These are phyloP conservation scores for Pyrenochaeta sp. DNA, from an alignment of 2,329 filamentous ascomycete species.

Conservation along the genomic window DNA sequence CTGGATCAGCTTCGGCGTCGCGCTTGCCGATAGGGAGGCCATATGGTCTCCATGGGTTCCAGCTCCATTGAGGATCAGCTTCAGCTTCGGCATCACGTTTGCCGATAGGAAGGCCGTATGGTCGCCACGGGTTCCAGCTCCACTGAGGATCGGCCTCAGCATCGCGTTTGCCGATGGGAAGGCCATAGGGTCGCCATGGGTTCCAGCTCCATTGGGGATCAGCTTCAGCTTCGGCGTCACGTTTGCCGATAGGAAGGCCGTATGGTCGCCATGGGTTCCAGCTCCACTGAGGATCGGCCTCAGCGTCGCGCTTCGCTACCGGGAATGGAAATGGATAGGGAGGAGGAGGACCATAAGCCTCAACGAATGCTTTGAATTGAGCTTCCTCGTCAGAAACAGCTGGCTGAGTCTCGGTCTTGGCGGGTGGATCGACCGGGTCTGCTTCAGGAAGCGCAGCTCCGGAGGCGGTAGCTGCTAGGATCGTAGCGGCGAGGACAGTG, in stretches of 20 bases:
- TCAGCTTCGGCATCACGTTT: constrained; percentile 32
- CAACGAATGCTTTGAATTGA: too few species aligned
- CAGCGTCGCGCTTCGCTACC: constrained; percentile 36
- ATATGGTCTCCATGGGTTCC: constrained; percentile 36
- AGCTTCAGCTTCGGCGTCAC: constrained; percentile 26
- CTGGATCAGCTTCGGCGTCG: constrained; percentile 23
- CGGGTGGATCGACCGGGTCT: constrained; percentile 24
- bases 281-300: background rate
- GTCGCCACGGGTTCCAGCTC: constrained; percentile 1
- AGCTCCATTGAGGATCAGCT: constrained; percentile 12
- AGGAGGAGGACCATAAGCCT: too few species aligned
- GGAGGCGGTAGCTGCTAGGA: constrained; percentile 52
- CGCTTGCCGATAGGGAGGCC: constrained; percentile 44
- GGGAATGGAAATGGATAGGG: too few species aligned
- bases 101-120: constrained; percentile 4
- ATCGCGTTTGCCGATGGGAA: constrained; percentile 4
- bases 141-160: constrained; percentile 3
- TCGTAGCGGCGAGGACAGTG: constrained; percentile 49
- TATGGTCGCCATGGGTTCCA: background rate
- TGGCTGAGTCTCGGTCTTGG: constrained; percentile 11
- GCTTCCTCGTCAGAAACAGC: constrained; percentile 1
- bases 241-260: constrained; percentile 17
- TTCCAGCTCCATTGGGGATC: too few species aligned
- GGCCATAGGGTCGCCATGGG: background rate
- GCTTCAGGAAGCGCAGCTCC: constrained; percentile 50